Evolutionary conservation across 1,284 basidiomycete species (phyloP).

Genomic region (Rhodotorula sp.): DNA sequence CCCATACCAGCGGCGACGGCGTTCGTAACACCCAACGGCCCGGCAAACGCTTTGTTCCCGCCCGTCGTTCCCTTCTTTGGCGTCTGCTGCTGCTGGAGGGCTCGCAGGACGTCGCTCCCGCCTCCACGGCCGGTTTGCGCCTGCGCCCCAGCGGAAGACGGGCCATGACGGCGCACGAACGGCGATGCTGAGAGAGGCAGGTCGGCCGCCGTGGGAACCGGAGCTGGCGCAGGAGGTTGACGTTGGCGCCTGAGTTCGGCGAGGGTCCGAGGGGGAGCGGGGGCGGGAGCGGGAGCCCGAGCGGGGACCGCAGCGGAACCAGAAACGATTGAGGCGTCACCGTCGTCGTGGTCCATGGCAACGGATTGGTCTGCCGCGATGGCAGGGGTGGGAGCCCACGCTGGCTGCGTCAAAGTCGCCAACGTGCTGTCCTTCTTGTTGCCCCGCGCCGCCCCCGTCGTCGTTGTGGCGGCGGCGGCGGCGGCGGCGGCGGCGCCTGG

Average conservation of each 20-base stretch:
- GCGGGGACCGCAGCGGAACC: too few relatives aligned
- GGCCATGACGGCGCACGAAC: neutral
- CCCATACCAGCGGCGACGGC: neutral
- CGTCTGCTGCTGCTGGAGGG: neutral
- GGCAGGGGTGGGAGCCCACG: conserved; percentile 29
- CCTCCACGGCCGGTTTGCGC: neutral
- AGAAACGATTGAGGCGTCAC: too few relatives aligned
- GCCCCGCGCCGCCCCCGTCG: neutral
- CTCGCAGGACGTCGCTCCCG: neutral
- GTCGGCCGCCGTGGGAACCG: conserved; percentile 16
- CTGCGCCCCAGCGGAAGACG: neutral
- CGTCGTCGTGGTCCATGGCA: too few relatives aligned
- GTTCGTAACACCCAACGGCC: neutral
- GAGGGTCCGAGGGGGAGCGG: conserved; percentile 23
- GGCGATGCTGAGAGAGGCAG: conserved; percentile 25
- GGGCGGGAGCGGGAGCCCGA: too few relatives aligned
- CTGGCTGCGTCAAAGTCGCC: conserved; percentile 31
- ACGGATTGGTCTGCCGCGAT: too few relatives aligned
- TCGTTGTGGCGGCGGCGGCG: neutral
- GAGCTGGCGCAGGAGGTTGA: conserved; percentile 8
- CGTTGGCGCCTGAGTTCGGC: conserved; percentile 11
- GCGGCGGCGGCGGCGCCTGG: neutral
- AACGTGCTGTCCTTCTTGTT: neutral
- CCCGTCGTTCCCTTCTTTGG: neutral
- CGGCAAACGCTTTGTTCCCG: neutral